phyloP scores from a whole-genome alignment of 1,284 basidiomycete species.

The Singerocomus inundabilis region DNA sequence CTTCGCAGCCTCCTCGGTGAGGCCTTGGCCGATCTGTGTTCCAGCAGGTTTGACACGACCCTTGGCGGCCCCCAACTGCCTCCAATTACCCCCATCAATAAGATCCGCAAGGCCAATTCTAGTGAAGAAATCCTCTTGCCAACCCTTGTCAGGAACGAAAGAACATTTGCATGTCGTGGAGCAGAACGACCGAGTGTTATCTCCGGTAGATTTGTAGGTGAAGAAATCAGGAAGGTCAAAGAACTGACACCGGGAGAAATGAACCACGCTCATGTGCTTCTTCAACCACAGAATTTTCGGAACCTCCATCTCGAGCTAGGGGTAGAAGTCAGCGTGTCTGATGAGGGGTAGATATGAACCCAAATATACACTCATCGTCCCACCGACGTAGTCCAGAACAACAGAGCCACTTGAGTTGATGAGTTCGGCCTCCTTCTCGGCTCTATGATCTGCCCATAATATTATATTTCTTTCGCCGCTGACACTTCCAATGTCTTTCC shows the following conservation, averaged over 20 bases:
- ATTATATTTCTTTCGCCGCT: slow-evolving; percentile 79
- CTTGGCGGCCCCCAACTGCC: slow-evolving; percentile 73
- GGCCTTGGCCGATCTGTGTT: slow-evolving; percentile 83
- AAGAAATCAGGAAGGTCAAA: slow-evolving; percentile 98
- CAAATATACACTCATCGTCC: slow-evolving; percentile 86
- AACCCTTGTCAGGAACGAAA: slow-evolving; percentile 86
- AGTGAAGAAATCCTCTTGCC: slow-evolving; percentile 86
- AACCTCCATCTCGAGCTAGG: slow-evolving; percentile 93
- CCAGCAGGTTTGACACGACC: slow-evolving; percentile 85
- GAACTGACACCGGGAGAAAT: slow-evolving; percentile 87
- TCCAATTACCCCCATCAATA: slow-evolving; percentile 63
- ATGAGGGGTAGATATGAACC: neutral
- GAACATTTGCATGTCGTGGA: slow-evolving; percentile 97
- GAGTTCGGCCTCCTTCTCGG: slow-evolving; percentile 85
- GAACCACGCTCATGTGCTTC: slow-evolving; percentile 73
- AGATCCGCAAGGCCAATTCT: slow-evolving; percentile 79
- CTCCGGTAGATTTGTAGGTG: slow-evolving; percentile 87
- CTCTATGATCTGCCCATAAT: slow-evolving; percentile 94
- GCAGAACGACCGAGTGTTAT: slow-evolving; percentile 83
- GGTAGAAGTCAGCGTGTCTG: slow-evolving; percentile 9
- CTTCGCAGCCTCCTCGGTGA: slow-evolving; percentile 75
- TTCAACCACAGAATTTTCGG: slow-evolving; percentile 98
- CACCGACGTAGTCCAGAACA: slow-evolving; percentile 94
- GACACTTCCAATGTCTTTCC: slow-evolving; percentile 55
- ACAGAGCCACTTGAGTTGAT: slow-evolving; percentile 87